Conservation (phyloP, 1,284 basidiomycete genomes). For the Melampsora americana region DNA sequence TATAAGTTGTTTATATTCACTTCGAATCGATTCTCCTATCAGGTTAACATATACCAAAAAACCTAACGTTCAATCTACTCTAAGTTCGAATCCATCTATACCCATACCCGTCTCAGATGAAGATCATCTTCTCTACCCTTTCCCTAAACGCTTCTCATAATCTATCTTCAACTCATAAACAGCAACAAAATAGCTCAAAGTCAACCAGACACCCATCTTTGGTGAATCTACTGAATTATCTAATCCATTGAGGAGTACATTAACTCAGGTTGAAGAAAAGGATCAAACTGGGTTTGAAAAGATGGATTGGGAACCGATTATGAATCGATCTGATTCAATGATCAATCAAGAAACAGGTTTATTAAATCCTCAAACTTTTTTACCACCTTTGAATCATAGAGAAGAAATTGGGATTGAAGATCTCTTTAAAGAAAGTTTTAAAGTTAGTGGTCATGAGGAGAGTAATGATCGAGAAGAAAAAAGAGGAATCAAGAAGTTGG, state of each 20-base stretch:
- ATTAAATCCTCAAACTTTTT: conserved; percentile 38
- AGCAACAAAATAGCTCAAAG: not conserved
- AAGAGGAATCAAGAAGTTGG: not conserved
- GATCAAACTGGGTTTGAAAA: conserved; percentile 4
- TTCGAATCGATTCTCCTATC: not conserved
- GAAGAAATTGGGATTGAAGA: conserved; percentile 44
- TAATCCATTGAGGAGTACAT: not conserved
- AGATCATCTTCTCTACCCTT: conserved; percentile 5
- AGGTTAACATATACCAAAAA: not conserved
- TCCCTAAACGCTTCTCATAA: not conserved
- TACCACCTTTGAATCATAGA: conserved; percentile 20
- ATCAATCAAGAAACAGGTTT: not conserved
- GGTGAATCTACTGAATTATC: not conserved
- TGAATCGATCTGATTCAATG: not conserved
- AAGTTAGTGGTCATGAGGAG: conserved; percentile 2
- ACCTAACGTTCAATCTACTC: not conserved
- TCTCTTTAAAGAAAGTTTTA: conserved; percentile 17
- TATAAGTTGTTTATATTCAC: conserved; percentile 1
- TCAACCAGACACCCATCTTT: not conserved
- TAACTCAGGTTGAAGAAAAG: not conserved
- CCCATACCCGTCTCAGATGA: not conserved
- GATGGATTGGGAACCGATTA: conserved; percentile 42
- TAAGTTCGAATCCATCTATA: not conserved
- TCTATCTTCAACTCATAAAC: not conserved
- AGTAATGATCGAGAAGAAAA: not conserved